Evolutionary conservation across 257 asterid genomes (phyloP), one percentile per base, ranked within the genome.

Genomic region (Haberlea rhodopensis): DNA sequence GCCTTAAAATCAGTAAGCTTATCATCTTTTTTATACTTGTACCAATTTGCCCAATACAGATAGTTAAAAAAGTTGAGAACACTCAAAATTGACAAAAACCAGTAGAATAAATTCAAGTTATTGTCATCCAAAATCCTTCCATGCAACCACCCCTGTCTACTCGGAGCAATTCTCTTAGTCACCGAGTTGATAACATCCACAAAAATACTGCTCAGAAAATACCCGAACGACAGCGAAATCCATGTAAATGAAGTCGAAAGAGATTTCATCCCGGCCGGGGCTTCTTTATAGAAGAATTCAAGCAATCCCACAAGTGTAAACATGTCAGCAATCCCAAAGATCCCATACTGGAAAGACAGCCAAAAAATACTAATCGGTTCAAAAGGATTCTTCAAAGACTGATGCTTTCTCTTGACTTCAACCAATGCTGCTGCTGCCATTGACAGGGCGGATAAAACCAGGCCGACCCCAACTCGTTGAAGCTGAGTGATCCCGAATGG

Each of bases 311-410:
- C 86, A 32, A 88, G 53, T 0, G 95, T 77, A 28, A 85, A 85
- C 89, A 88, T 82, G 28, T 88, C 91, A 0, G 94, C 94, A 22
- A 84, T 68, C n/a, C 95, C 96, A 8, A 85, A 82, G 0, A 88
- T 63, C 0, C 86, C 89, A 6, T 85, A 85, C 52, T 88, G 96
- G 34, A 83, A 79, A 0, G 87, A 66, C 1, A 88, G 67, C 94
- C 94, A 88, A 57, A 85, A 85, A 0, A 88, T 79, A 29, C 86
- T 82, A 4, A 85, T 73, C 3, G 86, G 78, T n/a, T 67, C n/a
- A 18, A 31, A 10, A 0, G 81, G 80, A 20, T 80, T 49, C 10
- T 21, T 46, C 26, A 79, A 7, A 1, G 81, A 63, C 0, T 43
- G 70, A 16, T 67, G 52, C 43, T 75, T 67, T 29, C 89, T 48